Percentiles rank a stretch among this genome's conserved stretches.
Conservation (phyloP, 768 basidiomycete genomes). For the Royoungia palumana region DNA sequence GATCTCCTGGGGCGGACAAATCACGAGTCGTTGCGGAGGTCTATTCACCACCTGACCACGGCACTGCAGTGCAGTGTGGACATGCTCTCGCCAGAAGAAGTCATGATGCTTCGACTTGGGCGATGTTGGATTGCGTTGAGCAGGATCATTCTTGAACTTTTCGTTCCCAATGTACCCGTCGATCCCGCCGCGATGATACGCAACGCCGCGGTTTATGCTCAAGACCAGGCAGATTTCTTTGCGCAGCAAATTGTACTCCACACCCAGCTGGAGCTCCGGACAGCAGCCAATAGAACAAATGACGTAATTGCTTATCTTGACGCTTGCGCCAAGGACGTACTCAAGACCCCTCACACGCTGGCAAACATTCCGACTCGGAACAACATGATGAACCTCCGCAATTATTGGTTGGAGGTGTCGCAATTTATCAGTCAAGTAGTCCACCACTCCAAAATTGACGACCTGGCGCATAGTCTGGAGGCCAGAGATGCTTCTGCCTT, state of each 20-base stretch:
- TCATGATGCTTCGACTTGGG: conserved; percentile 38
- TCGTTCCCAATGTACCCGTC: conserved; percentile 79
- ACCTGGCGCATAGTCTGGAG: conserved; percentile 42
- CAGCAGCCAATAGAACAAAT: conserved; percentile 56
- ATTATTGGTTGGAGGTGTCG: conserved; percentile 72
- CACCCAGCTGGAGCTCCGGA: conserved; percentile 47
- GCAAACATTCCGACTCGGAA: conserved; percentile 34
- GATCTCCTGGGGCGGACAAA: conserved; percentile 33
- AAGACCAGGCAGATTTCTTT: conserved; percentile 40
- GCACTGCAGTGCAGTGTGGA: conserved; percentile 19
- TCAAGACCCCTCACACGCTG: conserved; percentile 23
- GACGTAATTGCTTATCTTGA: conserved; percentile 46
- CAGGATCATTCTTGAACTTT: conserved; percentile 60
- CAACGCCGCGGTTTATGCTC: conserved; percentile 43
- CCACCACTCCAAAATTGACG: conserved; percentile 44
- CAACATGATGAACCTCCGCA: conserved; percentile 49
- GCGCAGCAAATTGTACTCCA: conserved; percentile 53
- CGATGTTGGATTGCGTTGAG: conserved; percentile 60
- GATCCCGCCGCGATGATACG: conserved; percentile 77
- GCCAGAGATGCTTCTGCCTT: conserved; percentile 36
- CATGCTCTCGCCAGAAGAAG: conserved; percentile 12
- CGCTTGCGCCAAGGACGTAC: conserved; percentile 28
- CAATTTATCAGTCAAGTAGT: conserved; percentile 69
- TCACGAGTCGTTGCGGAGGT: conserved; percentile 34
- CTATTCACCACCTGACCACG: conserved; percentile 32